Conservation (phyloP, 441 rosid species). For the Rhodomyrtus psidioides region DNA sequence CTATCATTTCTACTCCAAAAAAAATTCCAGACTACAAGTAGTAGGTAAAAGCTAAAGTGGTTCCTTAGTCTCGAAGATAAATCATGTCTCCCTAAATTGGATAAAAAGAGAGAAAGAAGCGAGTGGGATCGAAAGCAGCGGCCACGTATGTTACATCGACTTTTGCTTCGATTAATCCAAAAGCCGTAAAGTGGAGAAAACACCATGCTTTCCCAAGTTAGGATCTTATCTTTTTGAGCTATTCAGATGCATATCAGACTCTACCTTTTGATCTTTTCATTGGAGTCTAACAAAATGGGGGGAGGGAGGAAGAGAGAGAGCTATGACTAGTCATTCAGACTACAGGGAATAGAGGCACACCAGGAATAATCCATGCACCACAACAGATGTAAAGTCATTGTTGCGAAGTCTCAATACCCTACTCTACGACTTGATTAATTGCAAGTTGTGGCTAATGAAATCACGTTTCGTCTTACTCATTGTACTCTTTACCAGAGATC, state of each 20-base stretch:
- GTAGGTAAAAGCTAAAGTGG: neutral
- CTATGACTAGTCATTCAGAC: neutral
- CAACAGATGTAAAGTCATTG: neutral
- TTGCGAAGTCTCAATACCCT: neutral
- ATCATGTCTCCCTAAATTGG: neutral
- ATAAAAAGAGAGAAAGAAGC: neutral
- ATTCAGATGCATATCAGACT: neutral
- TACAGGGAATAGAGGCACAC: neutral
- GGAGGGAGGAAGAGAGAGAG: neutral
- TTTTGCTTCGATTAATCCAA: neutral
- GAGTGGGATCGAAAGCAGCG: neutral
- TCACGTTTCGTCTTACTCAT: neutral
- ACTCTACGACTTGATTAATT: neutral
- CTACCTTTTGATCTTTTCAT: neutral
- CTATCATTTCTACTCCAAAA: neutral
- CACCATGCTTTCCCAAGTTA: neutral
- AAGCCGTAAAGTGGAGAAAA: neutral
- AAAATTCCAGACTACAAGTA: neutral
- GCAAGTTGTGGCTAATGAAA: neutral
- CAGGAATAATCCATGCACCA: neutral
- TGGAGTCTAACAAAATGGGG: neutral
- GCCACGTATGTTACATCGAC: neutral
- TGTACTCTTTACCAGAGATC: neutral
- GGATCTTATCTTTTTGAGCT: neutral
- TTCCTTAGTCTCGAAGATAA: slow-evolving; percentile 25